Percentiles rank a stretch among this genome's conserved stretches.
Conservation (phyloP, 192 early-diverging fungal species). For the Coemansia sp. region DNA sequence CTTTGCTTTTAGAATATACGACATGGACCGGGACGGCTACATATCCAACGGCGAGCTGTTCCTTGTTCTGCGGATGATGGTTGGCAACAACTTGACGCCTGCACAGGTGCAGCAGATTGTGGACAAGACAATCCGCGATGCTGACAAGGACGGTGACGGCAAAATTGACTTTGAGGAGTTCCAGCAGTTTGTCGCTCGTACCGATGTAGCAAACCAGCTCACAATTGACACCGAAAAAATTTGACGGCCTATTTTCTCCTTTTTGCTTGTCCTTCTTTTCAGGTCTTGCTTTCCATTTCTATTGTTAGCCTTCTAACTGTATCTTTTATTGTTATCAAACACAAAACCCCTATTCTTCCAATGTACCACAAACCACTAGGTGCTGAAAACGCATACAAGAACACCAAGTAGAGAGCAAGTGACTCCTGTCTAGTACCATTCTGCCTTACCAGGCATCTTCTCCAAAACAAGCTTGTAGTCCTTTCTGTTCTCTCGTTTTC, state of each 20-base stretch:
- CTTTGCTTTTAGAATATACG: conserved; percentile 98
- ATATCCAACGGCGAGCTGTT: conserved; percentile 99
- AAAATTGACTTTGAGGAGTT: conserved; percentile 98
- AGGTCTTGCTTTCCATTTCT: background rate
- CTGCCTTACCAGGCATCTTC: conserved; percentile 20
- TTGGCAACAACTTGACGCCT: conserved; percentile 94
- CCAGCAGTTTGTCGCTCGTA: conserved; percentile 89
- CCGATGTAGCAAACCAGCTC: conserved; percentile 95
- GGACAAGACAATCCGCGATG: conserved; percentile 99
- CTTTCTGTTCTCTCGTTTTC: conserved; percentile 32
- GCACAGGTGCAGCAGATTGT: conserved; percentile 99
- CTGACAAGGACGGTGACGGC: conserved; percentile 93
- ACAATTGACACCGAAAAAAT: conserved; percentile 72
- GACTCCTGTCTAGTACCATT: conserved; percentile 15
- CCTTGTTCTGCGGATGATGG: conserved; percentile 99
- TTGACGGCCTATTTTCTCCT: conserved; percentile 6
- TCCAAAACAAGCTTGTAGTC: conserved; percentile 32
- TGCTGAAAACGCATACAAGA: background rate
- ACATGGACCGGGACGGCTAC: conserved; percentile 98
- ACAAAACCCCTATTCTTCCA: background rate
- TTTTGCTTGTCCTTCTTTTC: background rate
- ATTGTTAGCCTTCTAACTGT: background rate
- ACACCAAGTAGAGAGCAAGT: background rate
- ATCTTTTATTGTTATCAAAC: background rate
- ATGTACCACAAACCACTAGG: background rate